A percentile compares a stretch with the other conserved stretches of the same genome.
These are phyloP conservation scores for Rhizophora mangle DNA, from an alignment of 345 rosid genomes.

Conservation along the genomic window DNA sequence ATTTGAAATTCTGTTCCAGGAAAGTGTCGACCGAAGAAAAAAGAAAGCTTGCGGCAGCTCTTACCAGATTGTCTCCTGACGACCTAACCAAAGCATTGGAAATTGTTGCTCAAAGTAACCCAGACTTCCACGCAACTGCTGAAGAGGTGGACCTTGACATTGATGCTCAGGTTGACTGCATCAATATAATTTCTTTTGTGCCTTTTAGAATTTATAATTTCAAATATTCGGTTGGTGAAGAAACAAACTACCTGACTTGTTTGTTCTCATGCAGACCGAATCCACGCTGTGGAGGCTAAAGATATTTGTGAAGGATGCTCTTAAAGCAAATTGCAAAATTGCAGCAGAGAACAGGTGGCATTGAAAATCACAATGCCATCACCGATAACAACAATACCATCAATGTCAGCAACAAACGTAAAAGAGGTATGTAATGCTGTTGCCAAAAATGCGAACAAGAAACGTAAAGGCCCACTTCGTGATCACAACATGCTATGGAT, in stretches of 20 bases:
- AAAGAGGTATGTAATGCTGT: slow-evolving; percentile 50
- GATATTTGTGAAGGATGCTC: slow-evolving; percentile 69
- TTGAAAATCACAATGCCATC: slow-evolving; percentile 28
- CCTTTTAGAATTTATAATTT: background rate
- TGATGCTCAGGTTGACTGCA: slow-evolving; percentile 54
- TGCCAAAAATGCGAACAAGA: slow-evolving; percentile 49
- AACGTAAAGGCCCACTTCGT: slow-evolving; percentile 32
- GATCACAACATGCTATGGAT: no score
- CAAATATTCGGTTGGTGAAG: background rate
- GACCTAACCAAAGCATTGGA: slow-evolving; percentile 71
- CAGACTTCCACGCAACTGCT: slow-evolving; percentile 55
- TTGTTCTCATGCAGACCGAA: slow-evolving; percentile 48
- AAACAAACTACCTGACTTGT: background rate
- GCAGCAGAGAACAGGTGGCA: slow-evolving; percentile 32
- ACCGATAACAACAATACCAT: slow-evolving; percentile 11
- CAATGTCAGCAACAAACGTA: slow-evolving; percentile 32
- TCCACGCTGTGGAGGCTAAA: slow-evolving; percentile 85
- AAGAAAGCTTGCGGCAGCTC: slow-evolving; percentile 56
- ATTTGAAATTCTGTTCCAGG: slow-evolving; percentile 27
- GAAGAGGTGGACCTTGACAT: slow-evolving; percentile 79
- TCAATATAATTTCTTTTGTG: background rate
- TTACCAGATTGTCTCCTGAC: slow-evolving; percentile 57
- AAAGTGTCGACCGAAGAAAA: slow-evolving; percentile 73
- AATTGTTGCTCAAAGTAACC: slow-evolving; percentile 73
- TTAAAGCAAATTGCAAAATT: slow-evolving; percentile 38